These are phyloP conservation scores for Candida vaughaniae DNA, from an alignment of 805 yeast genomes.

Conservation along the genomic window DNA sequence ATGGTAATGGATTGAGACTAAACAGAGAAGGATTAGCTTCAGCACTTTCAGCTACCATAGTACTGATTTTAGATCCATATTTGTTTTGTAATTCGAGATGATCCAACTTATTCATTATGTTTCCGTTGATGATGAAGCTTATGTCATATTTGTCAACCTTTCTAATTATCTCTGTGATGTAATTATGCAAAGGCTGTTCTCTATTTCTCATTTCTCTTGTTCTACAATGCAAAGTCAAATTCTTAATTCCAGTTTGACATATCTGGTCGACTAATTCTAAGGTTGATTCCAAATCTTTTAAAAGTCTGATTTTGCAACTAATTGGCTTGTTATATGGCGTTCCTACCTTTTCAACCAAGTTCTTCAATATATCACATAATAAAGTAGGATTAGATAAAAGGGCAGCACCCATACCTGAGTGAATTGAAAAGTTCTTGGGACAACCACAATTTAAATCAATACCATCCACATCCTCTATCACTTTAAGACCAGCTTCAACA, in stretches of 20 bases:
- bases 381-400: constrained; percentile 77
- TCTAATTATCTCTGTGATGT: constrained; percentile 57
- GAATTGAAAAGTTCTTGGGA: constrained; percentile 93
- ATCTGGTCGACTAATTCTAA: constrained; percentile 51
- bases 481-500: constrained; percentile 78
- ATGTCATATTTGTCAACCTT: constrained; percentile 64
- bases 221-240: constrained; percentile 90
- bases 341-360: constrained; percentile 79
- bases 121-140: constrained; percentile 82
- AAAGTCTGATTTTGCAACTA: constrained; percentile 83
- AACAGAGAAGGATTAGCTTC: constrained; percentile 86
- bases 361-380: constrained; percentile 63
- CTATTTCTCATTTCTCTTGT: constrained; percentile 86
- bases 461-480: constrained; percentile 85
- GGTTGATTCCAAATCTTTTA: constrained; percentile 54
- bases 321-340: constrained; percentile 73
- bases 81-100: constrained; percentile 53
- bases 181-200: constrained; percentile 74
- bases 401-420: constrained; percentile 98
- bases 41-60: constrained; percentile 92
- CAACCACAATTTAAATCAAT: constrained; percentile 96
- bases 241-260: constrained; percentile 74
- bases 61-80: constrained; percentile 56
- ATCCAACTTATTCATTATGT: constrained; percentile 55
- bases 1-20: constrained; percentile 42